Evolutionary conservation across 345 rosid species (phyloP).

Genomic region (Eucalyptus albens): DNA sequence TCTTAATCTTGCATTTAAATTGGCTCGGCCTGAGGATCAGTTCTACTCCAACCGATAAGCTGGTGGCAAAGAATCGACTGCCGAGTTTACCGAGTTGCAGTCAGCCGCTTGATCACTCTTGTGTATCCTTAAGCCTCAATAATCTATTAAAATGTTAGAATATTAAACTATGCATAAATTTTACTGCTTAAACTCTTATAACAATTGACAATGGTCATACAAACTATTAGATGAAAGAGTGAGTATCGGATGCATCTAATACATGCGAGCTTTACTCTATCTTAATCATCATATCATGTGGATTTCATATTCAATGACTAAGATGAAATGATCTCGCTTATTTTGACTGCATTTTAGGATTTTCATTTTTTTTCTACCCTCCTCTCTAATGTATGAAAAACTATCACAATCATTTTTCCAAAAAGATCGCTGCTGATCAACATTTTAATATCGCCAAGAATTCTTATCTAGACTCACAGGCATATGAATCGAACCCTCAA

Average conservation of each 20-base stretch:
- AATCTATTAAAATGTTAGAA: not conserved
- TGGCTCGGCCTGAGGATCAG: not conserved
- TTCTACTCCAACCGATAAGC: too few species aligned
- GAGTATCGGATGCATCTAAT: not conserved
- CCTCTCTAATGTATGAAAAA: not conserved
- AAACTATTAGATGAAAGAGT: too few species aligned
- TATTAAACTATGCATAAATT: rapidly evolving
- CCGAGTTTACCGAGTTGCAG: not conserved
- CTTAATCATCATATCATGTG: not conserved
- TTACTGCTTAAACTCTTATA: too few species aligned
- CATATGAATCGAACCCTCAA: too few species aligned
- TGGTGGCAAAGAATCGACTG: not conserved
- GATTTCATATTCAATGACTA: not conserved
- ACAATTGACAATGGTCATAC: rapidly evolving
- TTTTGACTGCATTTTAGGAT: not conserved
- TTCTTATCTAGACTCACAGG: too few species aligned
- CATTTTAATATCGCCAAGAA: not conserved
- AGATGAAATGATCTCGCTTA: too few species aligned
- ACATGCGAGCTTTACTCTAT: not conserved
- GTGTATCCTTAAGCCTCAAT: not conserved
- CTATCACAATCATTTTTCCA: not conserved
- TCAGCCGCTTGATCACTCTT: not conserved
- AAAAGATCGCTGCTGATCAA: too few species aligned
- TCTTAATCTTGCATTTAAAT: not conserved
- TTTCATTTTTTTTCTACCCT: not conserved